phyloP scores from a whole-genome alignment of 495 filamentous ascomycete species.

The Lasiosphaeria miniovina region DNA sequence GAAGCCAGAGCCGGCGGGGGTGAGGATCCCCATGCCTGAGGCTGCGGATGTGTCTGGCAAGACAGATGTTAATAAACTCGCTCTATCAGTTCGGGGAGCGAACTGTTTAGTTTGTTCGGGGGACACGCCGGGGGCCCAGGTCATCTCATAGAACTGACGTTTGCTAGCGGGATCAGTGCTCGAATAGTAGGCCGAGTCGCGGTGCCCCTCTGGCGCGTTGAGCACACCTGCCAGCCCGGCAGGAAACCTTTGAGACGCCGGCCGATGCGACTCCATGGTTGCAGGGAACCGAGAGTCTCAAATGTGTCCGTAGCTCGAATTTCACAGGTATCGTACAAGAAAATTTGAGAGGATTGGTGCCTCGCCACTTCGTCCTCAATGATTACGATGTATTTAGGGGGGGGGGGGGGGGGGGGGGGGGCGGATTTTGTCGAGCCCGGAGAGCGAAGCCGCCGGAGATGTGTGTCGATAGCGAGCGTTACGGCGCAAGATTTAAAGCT shows the following conservation, averaged over 20 bases:
- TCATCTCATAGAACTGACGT: constrained; percentile 35
- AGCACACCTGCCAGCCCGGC: constrained; percentile 47
- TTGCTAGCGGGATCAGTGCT: constrained; percentile 55
- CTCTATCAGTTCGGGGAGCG: too few species aligned
- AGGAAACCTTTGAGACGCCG: constrained; percentile 47
- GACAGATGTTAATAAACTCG: too few species aligned
- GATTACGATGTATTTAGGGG: too few species aligned
- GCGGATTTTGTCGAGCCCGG: too few species aligned
- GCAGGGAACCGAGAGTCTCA: not conserved
- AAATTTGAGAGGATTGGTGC: too few species aligned
- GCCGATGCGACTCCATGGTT: constrained; percentile 35
- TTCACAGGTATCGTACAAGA: not conserved
- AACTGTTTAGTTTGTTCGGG: too few species aligned
- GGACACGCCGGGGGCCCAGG: too few species aligned
- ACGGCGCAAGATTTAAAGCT: not conserved
- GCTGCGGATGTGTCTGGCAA: constrained; percentile 48
- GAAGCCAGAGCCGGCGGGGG: constrained; percentile 34
- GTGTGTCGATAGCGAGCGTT: not conserved
- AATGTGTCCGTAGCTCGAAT: not conserved
- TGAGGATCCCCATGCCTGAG: constrained; percentile 43
- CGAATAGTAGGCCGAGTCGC: constrained; percentile 55
- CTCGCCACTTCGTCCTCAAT: too few species aligned
- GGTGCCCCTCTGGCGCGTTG: constrained; percentile 48
- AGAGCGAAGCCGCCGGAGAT: constrained; percentile 1
- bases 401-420: too few species aligned